These are phyloP conservation scores for Thelonectria rubi DNA, from an alignment of 2,329 filamentous ascomycete genomes.

Conservation along the genomic window DNA sequence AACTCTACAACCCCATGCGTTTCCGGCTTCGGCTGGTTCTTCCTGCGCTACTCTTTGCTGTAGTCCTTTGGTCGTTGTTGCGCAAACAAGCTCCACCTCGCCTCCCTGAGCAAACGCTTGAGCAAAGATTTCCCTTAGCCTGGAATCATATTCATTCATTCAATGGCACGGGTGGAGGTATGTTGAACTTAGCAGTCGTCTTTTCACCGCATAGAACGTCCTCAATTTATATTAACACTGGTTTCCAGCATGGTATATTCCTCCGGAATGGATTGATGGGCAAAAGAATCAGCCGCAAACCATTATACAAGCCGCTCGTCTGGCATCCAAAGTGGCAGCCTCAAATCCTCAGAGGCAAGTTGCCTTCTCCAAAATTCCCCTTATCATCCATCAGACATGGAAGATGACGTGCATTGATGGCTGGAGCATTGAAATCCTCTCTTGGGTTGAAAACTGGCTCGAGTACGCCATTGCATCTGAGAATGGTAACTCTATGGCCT, in stretches of 20 bases:
- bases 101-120: not conserved
- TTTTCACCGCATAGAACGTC: not conserved
- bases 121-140: not conserved
- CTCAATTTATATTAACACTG: not conserved
- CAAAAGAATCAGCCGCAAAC: constrained; percentile 23
- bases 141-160: not conserved
- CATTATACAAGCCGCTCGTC: constrained; percentile 34
- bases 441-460: constrained; percentile 38
- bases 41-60: not conserved
- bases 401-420: constrained; percentile 26
- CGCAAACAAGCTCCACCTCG: not conserved
- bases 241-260: constrained; percentile 37
- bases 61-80: not conserved
- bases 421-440: constrained; percentile 32
- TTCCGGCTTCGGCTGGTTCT: not conserved
- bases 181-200: not conserved
- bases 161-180: not conserved
- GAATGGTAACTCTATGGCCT: constrained; percentile 32
- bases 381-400: constrained; percentile 39
- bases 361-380: constrained; percentile 38
- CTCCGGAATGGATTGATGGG: constrained; percentile 30
- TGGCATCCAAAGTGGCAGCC: constrained; percentile 32
- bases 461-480: constrained; percentile 20
- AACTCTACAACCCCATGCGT: not conserved
- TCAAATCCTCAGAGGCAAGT: constrained; percentile 25